These are phyloP conservation scores for Vaccinium vitisidaea DNA, from an alignment of 148 eudicot genomes.

Conservation along the genomic window DNA sequence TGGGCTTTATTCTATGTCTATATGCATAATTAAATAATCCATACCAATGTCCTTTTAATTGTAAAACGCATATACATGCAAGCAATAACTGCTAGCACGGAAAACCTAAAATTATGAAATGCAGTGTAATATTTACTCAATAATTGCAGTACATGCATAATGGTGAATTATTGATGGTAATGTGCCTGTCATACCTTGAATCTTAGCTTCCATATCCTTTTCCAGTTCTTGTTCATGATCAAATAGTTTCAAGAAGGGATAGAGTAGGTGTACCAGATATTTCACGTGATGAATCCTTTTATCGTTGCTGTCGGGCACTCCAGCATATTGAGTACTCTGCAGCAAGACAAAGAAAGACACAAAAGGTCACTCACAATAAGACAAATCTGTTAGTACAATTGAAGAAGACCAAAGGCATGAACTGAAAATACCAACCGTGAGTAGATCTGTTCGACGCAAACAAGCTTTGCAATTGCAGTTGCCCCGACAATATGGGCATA, in stretches of 20 bases:
- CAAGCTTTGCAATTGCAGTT: slow-evolving; percentile 72
- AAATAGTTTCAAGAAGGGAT: slow-evolving; percentile 49
- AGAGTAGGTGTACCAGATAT: slow-evolving; percentile 35
- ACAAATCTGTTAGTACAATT: neutral
- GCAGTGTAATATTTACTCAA: neutral
- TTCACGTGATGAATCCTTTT: slow-evolving; percentile 31
- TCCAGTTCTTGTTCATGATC: slow-evolving; percentile 55
- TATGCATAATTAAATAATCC: neutral
- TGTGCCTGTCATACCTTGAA: slow-evolving; percentile 40
- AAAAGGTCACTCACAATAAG: neutral
- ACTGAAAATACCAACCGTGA: slow-evolving; percentile 23
- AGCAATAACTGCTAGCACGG: neutral
- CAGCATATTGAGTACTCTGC: slow-evolving; percentile 18
- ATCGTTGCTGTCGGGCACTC: slow-evolving; percentile 21
- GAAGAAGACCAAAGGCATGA: neutral
- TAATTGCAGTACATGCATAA: neutral
- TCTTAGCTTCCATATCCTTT: slow-evolving; percentile 56
- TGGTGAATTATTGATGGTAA: neutral
- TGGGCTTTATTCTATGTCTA: too few species aligned
- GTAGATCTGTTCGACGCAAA: slow-evolving; percentile 36
- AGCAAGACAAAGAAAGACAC: neutral
- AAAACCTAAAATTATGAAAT: neutral
- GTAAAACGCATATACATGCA: too few species aligned
- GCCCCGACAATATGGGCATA: slow-evolving; percentile 53
- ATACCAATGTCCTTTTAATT: neutral